A percentile compares a stretch with the other conserved stretches of the same genome.
phyloP scores from a whole-genome alignment of 352 stramenopile species.

The Pythium aristosporum region DNA sequence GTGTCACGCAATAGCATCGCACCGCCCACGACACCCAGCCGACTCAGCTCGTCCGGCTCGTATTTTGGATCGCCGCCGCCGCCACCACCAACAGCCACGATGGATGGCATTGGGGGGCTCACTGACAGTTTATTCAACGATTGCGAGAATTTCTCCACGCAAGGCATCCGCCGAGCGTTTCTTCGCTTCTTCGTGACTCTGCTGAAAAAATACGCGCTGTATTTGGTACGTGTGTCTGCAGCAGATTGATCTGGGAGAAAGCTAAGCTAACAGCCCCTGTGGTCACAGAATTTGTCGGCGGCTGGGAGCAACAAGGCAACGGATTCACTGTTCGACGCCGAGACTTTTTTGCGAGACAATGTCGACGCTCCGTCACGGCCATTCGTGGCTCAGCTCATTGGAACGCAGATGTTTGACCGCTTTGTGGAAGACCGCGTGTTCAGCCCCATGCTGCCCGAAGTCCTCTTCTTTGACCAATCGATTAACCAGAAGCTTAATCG shows the following conservation, averaged over 20 bases:
- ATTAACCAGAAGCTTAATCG: slow-evolving; percentile 88
- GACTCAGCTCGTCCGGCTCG: slow-evolving; percentile 33
- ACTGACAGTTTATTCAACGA: slow-evolving; percentile 73
- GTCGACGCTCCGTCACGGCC: slow-evolving; percentile 51
- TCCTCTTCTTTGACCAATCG: slow-evolving; percentile 84
- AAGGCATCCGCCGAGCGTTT: slow-evolving; percentile 69
- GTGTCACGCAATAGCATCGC: slow-evolving; percentile 25
- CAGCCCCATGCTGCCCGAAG: slow-evolving; percentile 59
- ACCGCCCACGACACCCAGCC: slow-evolving; percentile 23
- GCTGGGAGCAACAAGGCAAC: slow-evolving; percentile 33
- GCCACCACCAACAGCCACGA: slow-evolving; percentile 11
- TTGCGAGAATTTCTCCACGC: slow-evolving; percentile 62
- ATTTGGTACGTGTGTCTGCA: slow-evolving; percentile 46
- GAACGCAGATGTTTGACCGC: slow-evolving; percentile 83
- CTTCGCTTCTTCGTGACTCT: slow-evolving; percentile 82
- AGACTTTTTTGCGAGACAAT: slow-evolving; percentile 71
- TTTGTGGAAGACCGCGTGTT: slow-evolving; percentile 81
- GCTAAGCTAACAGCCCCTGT: background rate
- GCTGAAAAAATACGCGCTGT: slow-evolving; percentile 75
- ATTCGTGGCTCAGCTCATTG: slow-evolving; percentile 64
- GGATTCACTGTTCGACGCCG: slow-evolving; percentile 53
- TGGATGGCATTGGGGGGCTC: slow-evolving; percentile 44
- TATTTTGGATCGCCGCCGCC: slow-evolving; percentile 21
- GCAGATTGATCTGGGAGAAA: background rate
- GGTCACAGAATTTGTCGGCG: slow-evolving; percentile 12